Base-by-base conservation (phyloP, 1,284 basidiomycete species). In the Ustilago bromivora region DNA sequence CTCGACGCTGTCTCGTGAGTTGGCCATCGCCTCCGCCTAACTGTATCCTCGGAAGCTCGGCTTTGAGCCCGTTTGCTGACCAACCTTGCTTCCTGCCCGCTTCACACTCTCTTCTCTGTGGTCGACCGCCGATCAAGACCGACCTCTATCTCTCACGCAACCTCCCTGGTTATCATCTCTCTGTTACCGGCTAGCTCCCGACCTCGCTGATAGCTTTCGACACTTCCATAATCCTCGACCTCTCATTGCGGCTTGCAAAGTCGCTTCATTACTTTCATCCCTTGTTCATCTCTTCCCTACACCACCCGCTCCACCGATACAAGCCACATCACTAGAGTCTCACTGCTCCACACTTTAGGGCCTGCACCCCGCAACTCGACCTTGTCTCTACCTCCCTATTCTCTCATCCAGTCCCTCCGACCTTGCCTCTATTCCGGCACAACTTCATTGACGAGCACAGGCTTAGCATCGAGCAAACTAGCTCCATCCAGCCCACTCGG, bases 81-180 rank as follows among this genome's bases (percentile, higher is more conserved):
- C 23, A n/a, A 1, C 1, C 23, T 7, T 49, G 11, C 13, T 10
- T 49, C n/a, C 23, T 8, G 46, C 4, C 38, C 6, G 46, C 46
- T 23, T 23, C 46, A 34, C 9, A 10, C 36, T 23, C 5, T n/a
- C 55, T 15, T 9, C 40, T 31, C 38, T n/a, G n/a, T 55, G 68
- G 68, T 36, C 49, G 58, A 40, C 62, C 68, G 62, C 59, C 68
- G 68, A 71, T 61, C 63, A 61, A 66, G 38, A 54, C 59, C 63
- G 69, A 61, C 23, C 46, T 28, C 51, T 58, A 34, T 61, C 52
- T 54, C 34, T 23, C 32, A n/a, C 5, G 1, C 51, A 9, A 7
- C n/a, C 32, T 15, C 28, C 51, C 15, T 53, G 31, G 0, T 49
- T 23, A 10, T 41, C 36, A 38, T 10, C 17, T 41, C 2, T 15